Evolutionary conservation across 495 filamentous ascomycete species (phyloP), one percentile per base, ranked within the genome.

Genomic region (Penicillium ucsense): DNA sequence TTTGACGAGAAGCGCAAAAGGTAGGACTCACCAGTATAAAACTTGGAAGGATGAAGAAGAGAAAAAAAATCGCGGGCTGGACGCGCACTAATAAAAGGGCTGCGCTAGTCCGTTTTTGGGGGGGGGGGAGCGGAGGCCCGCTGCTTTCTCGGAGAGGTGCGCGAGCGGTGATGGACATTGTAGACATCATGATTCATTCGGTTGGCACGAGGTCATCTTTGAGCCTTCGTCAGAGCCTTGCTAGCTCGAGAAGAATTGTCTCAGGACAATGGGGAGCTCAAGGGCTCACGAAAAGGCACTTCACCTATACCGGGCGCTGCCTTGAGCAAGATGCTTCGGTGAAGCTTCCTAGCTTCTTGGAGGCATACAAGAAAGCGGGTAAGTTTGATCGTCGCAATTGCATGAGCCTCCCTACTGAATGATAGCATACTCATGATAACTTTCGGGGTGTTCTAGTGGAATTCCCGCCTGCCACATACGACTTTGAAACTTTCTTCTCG

Each of bases 1-100:
- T 9, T 40, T 9, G 27, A 7, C 2, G 12, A 3, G 31, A n/a
- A 8, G 36, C n/a, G 30, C 35, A 38, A 32, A 29, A 33, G 39
- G 10, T 45, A 44, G 58, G 1, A 75, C 89, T 81, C 73, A 97
- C 91, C 68, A 84, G 76, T 82, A 83, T 83, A 87, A 94, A 94
- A 88, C 82, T 86, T 89, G 88, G 89, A 95, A 94, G 89, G 89
- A 94, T 92, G 75, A 72, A 81, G 80, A 81, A 72, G 67, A 79
- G 75, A 77, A 67, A 62, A 72, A 63, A 65, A 71, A 66, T 59
- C 66, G 43, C 44, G 38, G 47, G 41, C 20, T 45, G 39, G 45
- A 50, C 51, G 52, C 53, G 46, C 49, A 51, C 48, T 39, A 45
- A 27, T 58, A 62, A 62, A 45, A 35, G 45, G 28, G 30, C 20